Conservation (phyloP, 2,329 filamentous ascomycete genomes). For the Ophiostoma montium region DNA sequence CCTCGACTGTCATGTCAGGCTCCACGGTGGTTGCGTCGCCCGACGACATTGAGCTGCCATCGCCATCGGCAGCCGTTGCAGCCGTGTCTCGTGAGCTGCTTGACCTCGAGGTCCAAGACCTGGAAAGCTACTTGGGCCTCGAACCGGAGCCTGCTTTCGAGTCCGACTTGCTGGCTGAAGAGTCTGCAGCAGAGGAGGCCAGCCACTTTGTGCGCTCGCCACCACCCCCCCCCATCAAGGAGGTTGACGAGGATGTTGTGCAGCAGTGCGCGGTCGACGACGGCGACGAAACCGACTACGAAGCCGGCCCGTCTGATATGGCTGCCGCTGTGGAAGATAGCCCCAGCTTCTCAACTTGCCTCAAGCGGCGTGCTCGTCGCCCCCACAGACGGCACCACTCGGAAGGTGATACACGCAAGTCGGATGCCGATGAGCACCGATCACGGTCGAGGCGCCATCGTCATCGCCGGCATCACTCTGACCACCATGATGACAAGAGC, state of each 20-base stretch:
- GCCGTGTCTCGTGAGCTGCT: conserved; percentile 39
- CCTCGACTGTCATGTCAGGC: conserved; percentile 1
- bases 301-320: conserved; percentile 21
- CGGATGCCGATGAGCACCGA: conserved; percentile 13
- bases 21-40: conserved; percentile 6
- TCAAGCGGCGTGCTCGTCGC: conserved; percentile 29
- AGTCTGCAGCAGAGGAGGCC: background rate
- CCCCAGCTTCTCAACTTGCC: conserved; percentile 30
- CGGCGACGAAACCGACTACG: conserved; percentile 17
- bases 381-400: conserved; percentile 22
- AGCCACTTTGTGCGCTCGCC: background rate
- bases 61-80: conserved; percentile 38
- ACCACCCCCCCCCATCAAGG: conserved; percentile 8
- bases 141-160: conserved; percentile 1
- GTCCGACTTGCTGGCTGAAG: background rate
- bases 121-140: conserved; percentile 19
- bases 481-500: conserved; percentile 12
- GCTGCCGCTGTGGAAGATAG: conserved; percentile 22
- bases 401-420: conserved; percentile 20
- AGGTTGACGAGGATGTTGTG: conserved; percentile 18
- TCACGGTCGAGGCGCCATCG: conserved; percentile 10
- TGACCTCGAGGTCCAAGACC: conserved; percentile 25
- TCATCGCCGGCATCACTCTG: conserved; percentile 14
- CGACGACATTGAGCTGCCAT: conserved; percentile 26
- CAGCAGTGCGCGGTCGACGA: conserved; percentile 1